phyloP scores from a whole-genome alignment of 495 filamentous ascomycete genomes.

The Aspergillus conjunctus region DNA sequence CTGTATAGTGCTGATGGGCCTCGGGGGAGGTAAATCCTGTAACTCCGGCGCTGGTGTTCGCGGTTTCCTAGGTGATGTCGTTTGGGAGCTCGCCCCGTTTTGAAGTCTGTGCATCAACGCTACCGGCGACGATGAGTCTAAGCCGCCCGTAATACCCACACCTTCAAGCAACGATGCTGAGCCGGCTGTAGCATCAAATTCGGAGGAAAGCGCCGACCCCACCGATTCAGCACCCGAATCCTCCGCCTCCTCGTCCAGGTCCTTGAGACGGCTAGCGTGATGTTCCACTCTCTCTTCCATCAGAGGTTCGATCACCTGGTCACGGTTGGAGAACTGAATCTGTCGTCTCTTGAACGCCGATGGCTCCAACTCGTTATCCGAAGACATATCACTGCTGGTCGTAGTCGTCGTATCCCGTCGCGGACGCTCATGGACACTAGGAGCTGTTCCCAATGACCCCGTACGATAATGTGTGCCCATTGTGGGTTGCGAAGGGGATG shows the following conservation, averaged over 20 bases:
- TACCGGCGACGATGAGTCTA: constrained; percentile 49
- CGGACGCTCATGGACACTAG: constrained; percentile 65
- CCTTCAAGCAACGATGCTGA: constrained; percentile 60
- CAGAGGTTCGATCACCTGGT: constrained; percentile 60
- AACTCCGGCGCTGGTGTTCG: constrained; percentile 61
- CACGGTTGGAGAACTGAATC: constrained; percentile 51
- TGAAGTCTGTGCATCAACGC: constrained; percentile 49
- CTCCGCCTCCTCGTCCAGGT: constrained; percentile 57
- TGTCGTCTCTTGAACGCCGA: constrained; percentile 64
- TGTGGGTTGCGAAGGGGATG: constrained; percentile 55
- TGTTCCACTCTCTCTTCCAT: constrained; percentile 62
- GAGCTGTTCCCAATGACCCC: constrained; percentile 75
- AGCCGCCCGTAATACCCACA: constrained; percentile 46
- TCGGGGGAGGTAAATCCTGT: constrained; percentile 84
- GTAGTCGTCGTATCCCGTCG: constrained; percentile 85
- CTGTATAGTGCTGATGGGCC: constrained; percentile 81
- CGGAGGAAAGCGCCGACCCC: constrained; percentile 64
- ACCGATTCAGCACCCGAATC: constrained; percentile 66
- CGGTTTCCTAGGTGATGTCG: constrained; percentile 60
- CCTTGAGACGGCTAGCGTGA: constrained; percentile 46
- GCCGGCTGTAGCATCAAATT: constrained; percentile 66
- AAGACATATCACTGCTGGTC: constrained; percentile 90
- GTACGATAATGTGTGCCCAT: constrained; percentile 56
- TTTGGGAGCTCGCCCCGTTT: constrained; percentile 39
- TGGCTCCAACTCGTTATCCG: constrained; percentile 80